phyloP scores from a whole-genome alignment of 2,329 filamentous ascomycete genomes.

The Aspergillus sp. region DNA sequence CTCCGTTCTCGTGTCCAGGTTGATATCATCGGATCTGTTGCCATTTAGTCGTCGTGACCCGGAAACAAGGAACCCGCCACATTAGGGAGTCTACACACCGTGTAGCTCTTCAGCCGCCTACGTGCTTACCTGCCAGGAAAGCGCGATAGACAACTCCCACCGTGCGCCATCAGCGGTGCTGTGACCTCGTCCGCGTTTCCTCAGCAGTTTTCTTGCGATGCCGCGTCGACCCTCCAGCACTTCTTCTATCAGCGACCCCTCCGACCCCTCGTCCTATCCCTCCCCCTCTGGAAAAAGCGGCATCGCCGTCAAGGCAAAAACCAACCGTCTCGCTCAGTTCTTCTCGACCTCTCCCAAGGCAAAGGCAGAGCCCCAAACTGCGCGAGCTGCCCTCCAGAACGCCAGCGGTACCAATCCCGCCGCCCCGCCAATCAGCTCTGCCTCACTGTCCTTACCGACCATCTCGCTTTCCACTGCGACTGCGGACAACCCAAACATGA shows the following conservation, averaged over 20 bases:
- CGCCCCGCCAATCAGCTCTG: constrained; percentile 64
- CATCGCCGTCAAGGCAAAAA: constrained; percentile 56
- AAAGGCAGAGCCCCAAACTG: constrained; percentile 58
- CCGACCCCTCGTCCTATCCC: constrained; percentile 51
- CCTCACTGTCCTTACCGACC: constrained; percentile 77
- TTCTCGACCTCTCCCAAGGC: constrained; percentile 79
- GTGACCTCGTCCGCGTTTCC: constrained; percentile 13
- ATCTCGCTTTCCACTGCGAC: constrained; percentile 89
- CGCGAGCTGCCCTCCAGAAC: constrained; percentile 63
- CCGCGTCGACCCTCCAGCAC: constrained; percentile 62
- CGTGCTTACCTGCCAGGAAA: constrained; percentile 11
- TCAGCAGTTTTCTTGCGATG: constrained; percentile 51
- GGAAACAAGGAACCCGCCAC: background rate
- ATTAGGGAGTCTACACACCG: background rate
- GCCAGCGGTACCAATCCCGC: constrained; percentile 58
- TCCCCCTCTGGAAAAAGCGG: constrained; percentile 56
- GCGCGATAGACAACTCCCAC: constrained; percentile 11
- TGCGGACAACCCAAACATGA: constrained; percentile 70
- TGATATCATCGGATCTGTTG: constrained; percentile 1
- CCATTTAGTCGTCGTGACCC: background rate
- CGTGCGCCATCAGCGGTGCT: constrained; percentile 12
- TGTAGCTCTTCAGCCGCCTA: constrained; percentile 11
- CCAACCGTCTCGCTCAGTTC: constrained; percentile 76
- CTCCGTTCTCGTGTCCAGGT: background rate
- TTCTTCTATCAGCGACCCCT: constrained; percentile 55